phyloP scores from a whole-genome alignment of 352 stramenopile species.

The Lagenidium giganteum region DNA sequence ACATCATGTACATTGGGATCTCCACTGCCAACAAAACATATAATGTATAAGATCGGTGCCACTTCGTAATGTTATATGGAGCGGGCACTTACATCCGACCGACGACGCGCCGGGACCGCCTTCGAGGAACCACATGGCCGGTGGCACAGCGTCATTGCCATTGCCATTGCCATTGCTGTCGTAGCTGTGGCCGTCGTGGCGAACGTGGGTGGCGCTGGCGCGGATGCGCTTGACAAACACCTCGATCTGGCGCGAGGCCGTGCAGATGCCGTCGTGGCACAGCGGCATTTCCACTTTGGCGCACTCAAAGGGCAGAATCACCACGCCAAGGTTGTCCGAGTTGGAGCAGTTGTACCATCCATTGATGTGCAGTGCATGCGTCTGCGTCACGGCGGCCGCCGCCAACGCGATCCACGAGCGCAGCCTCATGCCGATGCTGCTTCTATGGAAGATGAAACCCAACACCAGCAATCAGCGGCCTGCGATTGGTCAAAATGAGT shows the following conservation, averaged over 20 bases:
- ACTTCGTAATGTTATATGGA: background rate
- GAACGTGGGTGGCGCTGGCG: constrained; percentile 3
- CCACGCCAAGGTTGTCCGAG: background rate
- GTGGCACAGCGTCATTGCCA: too few species aligned
- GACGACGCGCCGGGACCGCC: constrained; percentile 39
- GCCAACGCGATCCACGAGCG: too few species aligned
- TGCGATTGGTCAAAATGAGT: too few species aligned
- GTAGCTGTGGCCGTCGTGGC: too few species aligned
- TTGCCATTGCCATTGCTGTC: too few species aligned
- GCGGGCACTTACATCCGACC: constrained; percentile 19
- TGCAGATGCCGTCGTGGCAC: constrained; percentile 34
- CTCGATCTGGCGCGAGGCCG: constrained; percentile 24
- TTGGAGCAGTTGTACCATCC: constrained; percentile 42
- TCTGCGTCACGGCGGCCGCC: too few species aligned
- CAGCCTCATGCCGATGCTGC: too few species aligned
- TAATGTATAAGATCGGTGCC: background rate
- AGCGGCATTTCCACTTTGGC: constrained; percentile 27
- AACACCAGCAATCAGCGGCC: too few species aligned
- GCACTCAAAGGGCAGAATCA: constrained; percentile 31
- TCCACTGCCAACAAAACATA: constrained; percentile 25
- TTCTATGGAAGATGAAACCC: too few species aligned
- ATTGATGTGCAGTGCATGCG: constrained; percentile 24
- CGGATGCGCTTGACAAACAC: constrained; percentile 43
- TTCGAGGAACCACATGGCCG: constrained; percentile 35
- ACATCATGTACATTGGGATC: constrained; percentile 27